phyloP scores from a whole-genome alignment of 345 rosid genomes.

The Clausena lansium region DNA sequence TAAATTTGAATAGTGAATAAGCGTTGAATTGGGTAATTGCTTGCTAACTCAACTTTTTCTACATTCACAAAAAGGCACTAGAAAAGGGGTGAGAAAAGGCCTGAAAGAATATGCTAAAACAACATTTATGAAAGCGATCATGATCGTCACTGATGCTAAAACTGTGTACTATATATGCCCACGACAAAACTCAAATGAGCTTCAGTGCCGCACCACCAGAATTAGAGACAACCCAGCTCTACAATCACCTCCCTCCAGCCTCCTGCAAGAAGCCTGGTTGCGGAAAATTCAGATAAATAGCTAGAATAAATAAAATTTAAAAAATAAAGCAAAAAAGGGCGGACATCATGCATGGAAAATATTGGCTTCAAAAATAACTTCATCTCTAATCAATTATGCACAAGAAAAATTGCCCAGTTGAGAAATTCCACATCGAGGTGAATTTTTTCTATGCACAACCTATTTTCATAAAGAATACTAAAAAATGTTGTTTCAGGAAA shows the following conservation, averaged over 20 bases:
- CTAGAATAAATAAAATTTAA: background rate
- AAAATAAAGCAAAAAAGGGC: background rate
- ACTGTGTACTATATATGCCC: constrained; percentile 24
- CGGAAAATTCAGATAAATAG: background rate
- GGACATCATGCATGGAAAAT: background rate
- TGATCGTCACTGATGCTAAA: constrained; percentile 9
- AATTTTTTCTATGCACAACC: constrained; percentile 6
- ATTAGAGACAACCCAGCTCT: constrained; percentile 28
- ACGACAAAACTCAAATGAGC: constrained; percentile 33
- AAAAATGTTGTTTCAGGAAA: background rate
- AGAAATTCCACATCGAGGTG: background rate
- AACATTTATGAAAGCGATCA: constrained; percentile 8
- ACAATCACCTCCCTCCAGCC: constrained; percentile 25
- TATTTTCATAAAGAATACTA: background rate
- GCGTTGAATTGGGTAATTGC: background rate
- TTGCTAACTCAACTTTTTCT: constrained; percentile 20
- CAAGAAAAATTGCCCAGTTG: background rate
- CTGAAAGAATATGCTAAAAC: constrained; percentile 30
- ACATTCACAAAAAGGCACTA: constrained; percentile 30
- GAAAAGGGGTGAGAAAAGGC: constrained; percentile 11
- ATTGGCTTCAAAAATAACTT: background rate
- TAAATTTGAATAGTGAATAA: background rate
- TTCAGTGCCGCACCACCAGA: constrained; percentile 26
- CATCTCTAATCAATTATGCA: background rate
- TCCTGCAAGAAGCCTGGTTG: constrained; percentile 30